Evolutionary conservation across 163 green algal species (phyloP), one percentile per base, ranked within the genome.

Genomic region (Volvox carteri): DNA sequence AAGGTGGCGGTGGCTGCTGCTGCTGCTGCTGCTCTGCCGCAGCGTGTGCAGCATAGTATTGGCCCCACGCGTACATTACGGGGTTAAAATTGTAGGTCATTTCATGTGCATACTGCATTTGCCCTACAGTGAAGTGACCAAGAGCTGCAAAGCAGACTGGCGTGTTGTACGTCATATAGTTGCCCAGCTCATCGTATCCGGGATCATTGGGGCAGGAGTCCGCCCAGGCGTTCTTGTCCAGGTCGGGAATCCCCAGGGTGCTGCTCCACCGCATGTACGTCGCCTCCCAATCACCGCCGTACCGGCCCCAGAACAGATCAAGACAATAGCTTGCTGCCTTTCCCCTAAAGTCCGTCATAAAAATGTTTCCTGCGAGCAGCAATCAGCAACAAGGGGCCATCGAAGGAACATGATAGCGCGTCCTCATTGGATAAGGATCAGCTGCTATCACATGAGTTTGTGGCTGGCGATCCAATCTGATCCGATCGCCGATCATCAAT

Each of bases 201-300:
- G 23, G 21, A 33, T 28, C 16, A 14, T 52, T 25, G 9, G 79
- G 79, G 62, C 79, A 78, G 18, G 54, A 52, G 46, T 80, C 81
- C 46, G 67, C 67, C 81, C 81, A 88, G 42, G 81, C 35, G 81
- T 88, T 88, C 67, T 35, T 80, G 67, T 88, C 81, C 33, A 21
- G 25, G 21, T 81, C 81, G 18, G 81, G 81, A 21, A 68, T 46
- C 0, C 81, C 81, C 81, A 88, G 67, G 9, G 21, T 41, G 19
- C 28, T 76, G 60, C 33, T 62, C 81, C 46, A 73, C 28, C 81
- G 46, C 8, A 16, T 3, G 42, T 81, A 81, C 19, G 65, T 73
- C 65, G 81, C 65, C 30, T 72, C 67, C 81, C 81, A 88, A 48
- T 88, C 81, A 25, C 81, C 81, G 67, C 67, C 81, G 46, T 88